These are phyloP conservation scores for Tricladium varicosporioides DNA, from an alignment of 2,329 filamentous ascomycete genomes.

Conservation along the genomic window DNA sequence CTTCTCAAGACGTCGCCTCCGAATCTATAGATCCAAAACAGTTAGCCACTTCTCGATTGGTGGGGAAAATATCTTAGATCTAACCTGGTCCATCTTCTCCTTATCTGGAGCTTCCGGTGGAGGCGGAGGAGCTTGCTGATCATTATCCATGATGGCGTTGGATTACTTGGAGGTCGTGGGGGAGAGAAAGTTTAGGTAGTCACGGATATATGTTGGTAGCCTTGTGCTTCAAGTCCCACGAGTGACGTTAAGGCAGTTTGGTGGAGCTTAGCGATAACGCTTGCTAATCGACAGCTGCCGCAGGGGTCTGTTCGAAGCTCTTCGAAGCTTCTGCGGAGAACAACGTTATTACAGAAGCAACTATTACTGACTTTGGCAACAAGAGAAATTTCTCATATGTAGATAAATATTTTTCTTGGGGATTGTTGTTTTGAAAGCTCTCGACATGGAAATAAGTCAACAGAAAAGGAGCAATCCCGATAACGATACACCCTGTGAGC, in stretches of 20 bases:
- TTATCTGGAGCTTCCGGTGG: constrained; percentile 51
- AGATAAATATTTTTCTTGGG: too few relatives aligned
- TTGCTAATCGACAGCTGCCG: constrained; percentile 10
- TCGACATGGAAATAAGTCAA: too few relatives aligned
- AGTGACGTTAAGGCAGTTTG: constrained; percentile 1
- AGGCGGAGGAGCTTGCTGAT: constrained; percentile 20
- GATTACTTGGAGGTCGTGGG: not conserved
- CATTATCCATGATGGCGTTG: constrained; percentile 28
- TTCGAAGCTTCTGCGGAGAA: constrained; percentile 6
- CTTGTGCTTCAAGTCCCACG: not conserved
- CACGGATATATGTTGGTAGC: constrained; percentile 1
- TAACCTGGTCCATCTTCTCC: constrained; percentile 58
- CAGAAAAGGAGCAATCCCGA: too few relatives aligned
- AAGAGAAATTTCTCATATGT: too few relatives aligned
- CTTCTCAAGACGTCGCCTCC: constrained; percentile 29
- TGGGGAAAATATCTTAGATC: constrained; percentile 14
- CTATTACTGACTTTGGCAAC: too few relatives aligned
- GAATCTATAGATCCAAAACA: constrained; percentile 24
- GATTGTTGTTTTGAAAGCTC: too few relatives aligned
- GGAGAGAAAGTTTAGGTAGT: not conserved
- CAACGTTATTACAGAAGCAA: not conserved
- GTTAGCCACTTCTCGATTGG: constrained; percentile 11
- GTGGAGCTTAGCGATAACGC: constrained; percentile 13
- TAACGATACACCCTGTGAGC: too few relatives aligned
- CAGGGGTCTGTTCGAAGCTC: constrained; percentile 1